Evolutionary conservation across 2,329 filamentous ascomycete species (phyloP), one percentile per base, ranked within the genome.

Genomic region (Aspergillus glaucus): DNA sequence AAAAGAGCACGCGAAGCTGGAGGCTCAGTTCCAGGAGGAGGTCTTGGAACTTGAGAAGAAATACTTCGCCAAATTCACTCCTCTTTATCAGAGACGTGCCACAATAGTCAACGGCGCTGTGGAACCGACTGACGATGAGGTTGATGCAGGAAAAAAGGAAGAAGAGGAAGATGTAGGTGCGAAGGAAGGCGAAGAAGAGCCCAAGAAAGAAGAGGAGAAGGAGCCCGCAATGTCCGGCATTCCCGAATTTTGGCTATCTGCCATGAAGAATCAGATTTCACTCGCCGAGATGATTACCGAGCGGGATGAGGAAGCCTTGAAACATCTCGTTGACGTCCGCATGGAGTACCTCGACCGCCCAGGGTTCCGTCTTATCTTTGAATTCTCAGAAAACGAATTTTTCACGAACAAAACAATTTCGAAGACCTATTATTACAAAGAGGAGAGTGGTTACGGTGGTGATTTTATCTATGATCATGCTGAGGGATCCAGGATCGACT

Each of bases 381-480:
- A 96, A 66, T 98, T 98, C 61, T 80, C 84, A 49, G 85, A 92
- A 66, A 98, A 98, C 74, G 88, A 94, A 56, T 97, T 86, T 76
- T 98, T 98, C 82, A 87, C 84, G 71, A 97, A 98, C 82, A 96
- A 95, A 80, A 88, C 81, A 61, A 84, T 98, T 71, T 90, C 88
- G 66, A 98, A 98, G 82, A 96, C 92, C 51, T 98, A 98, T 76
- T 97, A 84, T 78, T 98, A 98, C 77, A 92, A 96, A 75, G 94
- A 93, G 67, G 93, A 98, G 81, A 96, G 87, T 63, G 93, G 93
- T 51, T 98, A 98, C 65, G 93, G 92, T 60, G 94, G 93, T 60
- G 94, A 98, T 72, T 98, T 97, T 76, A 97, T 98, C 73, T 98
- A 98, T 70, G 93, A 98, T 70, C 93, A 98, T 68, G 93, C 94